A percentile compares a stretch with the other conserved stretches of the same genome.
These are phyloP conservation scores for Lenzites betulinus DNA, from an alignment of 768 basidiomycete genomes.

Conservation along the genomic window DNA sequence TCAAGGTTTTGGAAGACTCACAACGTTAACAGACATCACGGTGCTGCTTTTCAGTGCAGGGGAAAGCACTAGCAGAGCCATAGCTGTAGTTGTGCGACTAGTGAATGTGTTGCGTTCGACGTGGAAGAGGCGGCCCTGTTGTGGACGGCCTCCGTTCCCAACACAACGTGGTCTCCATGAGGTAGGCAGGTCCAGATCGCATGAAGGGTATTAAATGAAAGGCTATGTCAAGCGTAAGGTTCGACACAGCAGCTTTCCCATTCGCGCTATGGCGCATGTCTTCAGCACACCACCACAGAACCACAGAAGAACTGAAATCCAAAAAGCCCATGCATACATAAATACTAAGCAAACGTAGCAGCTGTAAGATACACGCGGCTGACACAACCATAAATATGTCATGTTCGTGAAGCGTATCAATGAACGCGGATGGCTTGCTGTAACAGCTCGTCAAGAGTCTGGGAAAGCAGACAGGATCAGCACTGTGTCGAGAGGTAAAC, in stretches of 20 bases:
- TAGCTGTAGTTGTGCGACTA: background rate
- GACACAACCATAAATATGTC: conserved; percentile 4
- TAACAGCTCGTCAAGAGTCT: conserved; percentile 34
- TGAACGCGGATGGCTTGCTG: conserved; percentile 26
- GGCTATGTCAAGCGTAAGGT: too few species aligned
- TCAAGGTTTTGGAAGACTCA: too few species aligned
- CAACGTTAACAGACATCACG: background rate
- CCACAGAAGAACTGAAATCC: background rate
- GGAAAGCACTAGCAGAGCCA: background rate
- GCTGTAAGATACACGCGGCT: conserved; percentile 11
- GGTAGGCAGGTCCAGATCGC: background rate
- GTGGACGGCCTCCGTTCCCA: background rate
- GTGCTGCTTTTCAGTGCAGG: background rate
- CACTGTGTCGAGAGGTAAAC: background rate
- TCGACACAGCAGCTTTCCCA: too few species aligned
- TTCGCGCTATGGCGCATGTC: too few species aligned
- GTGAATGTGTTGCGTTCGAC: too few species aligned
- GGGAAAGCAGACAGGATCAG: background rate
- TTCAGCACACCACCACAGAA: too few species aligned
- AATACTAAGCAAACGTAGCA: conserved; percentile 13
- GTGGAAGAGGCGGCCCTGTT: background rate
- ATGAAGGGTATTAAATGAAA: conserved; percentile 1
- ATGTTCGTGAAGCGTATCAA: conserved; percentile 6
- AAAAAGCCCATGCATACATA: conserved; percentile 14
- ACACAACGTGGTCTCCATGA: background rate